Evolutionary conservation across 768 basidiomycete species (phyloP).

Genomic region (Mycena floridula): DNA sequence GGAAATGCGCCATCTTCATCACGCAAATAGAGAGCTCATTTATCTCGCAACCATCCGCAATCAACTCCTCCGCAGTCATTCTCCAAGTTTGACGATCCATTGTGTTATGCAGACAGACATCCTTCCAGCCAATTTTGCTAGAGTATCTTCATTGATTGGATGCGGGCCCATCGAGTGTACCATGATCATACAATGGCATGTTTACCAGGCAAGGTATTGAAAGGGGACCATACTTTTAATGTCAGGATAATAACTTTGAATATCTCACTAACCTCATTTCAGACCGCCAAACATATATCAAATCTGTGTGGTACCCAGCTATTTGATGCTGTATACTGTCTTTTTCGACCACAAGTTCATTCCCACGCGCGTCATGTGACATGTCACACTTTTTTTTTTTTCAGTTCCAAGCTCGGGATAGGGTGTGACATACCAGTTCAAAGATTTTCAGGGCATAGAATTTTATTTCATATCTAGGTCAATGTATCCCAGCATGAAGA

Average conservation of each 20-base stretch:
- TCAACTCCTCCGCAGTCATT: constrained; percentile 6
- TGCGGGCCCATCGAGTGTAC: constrained; percentile 6
- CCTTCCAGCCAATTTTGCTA: constrained; percentile 9
- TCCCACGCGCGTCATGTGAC: no score
- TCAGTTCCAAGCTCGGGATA: no score
- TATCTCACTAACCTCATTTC: no score
- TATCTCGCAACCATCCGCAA: constrained; percentile 10
- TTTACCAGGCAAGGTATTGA: constrained; percentile 6
- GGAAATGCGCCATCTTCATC: constrained; percentile 8
- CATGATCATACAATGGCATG: constrained; percentile 10
- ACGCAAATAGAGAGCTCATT: constrained; percentile 10
- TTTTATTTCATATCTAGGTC: no score
- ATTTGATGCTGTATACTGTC: constrained; percentile 8
- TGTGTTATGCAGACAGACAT: constrained; percentile 8
- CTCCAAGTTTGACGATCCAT: constrained; percentile 6
- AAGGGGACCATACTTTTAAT: constrained; percentile 14
- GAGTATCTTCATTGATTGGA: constrained; percentile 9
- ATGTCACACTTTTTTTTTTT: no score
- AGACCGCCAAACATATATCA: constrained; percentile 11
- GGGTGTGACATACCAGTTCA: no score
- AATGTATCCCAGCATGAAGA: no score
- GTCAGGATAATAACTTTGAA: no score
- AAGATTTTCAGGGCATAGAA: no score
- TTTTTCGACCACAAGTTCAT: no score
- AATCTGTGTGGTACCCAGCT: constrained; percentile 10